phyloP scores from a whole-genome alignment of 2,329 filamentous ascomycete species.

The Fusarium euwallaceae region DNA sequence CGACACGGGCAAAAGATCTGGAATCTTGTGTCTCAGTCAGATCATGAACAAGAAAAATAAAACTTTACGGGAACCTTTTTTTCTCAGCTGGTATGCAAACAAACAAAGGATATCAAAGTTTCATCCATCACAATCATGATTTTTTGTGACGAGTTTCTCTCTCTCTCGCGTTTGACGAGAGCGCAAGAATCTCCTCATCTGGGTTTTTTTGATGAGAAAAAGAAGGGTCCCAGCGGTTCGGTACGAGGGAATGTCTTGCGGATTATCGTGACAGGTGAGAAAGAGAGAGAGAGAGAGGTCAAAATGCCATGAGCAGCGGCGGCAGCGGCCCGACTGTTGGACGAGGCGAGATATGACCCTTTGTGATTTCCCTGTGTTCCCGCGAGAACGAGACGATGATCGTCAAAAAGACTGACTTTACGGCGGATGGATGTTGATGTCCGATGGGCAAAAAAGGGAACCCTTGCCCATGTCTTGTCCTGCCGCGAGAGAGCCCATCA shows the following conservation, averaged over 20 bases:
- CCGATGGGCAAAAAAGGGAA: background rate
- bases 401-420: background rate
- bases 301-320: conserved; percentile 13
- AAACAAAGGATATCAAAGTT: background rate
- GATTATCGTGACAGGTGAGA: conserved; percentile 36
- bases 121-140: background rate
- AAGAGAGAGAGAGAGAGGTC: background rate
- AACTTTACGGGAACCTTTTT: background rate
- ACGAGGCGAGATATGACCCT: conserved; percentile 18
- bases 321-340: conserved; percentile 31
- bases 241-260: conserved; percentile 44
- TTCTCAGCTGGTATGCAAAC: conserved; percentile 9
- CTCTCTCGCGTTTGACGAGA: conserved; percentile 27
- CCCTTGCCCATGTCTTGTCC: background rate
- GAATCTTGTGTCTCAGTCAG: conserved; percentile 1
- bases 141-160: background rate
- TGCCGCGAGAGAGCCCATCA: conserved; percentile 1
- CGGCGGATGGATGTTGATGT: background rate
- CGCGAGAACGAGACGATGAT: conserved; percentile 12
- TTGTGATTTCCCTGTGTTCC: conserved; percentile 4
- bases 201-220: conserved; percentile 28
- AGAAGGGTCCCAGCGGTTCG: conserved; percentile 17
- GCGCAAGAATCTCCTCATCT: conserved; percentile 44
- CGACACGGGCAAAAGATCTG: conserved; percentile 3
- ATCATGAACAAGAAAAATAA: background rate